These are phyloP conservation scores for Cystofilobasidium ferigula DNA, from an alignment of 768 basidiomycete genomes.

Conservation along the genomic window DNA sequence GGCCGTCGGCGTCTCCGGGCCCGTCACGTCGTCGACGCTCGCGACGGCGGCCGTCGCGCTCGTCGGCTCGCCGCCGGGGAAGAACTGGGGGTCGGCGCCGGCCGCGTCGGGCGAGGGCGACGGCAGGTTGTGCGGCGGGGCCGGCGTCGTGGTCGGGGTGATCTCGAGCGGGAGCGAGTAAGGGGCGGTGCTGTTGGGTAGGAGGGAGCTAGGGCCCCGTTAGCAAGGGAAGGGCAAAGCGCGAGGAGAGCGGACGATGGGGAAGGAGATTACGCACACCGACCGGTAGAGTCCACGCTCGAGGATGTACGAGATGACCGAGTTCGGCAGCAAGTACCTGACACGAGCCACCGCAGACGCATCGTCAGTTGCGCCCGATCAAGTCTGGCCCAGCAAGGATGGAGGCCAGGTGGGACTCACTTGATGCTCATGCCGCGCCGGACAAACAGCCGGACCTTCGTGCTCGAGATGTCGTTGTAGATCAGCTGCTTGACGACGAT, in stretches of 20 bases:
- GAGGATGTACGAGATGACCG: conserved; percentile 90
- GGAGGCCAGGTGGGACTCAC: conserved; percentile 30
- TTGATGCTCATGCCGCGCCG: conserved; percentile 44
- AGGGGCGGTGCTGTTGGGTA: neutral
- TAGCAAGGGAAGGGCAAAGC: no score
- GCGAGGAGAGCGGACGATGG: neutral
- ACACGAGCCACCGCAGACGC: conserved; percentile 50
- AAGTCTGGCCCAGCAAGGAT: neutral
- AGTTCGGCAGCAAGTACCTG: conserved; percentile 78
- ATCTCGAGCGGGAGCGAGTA: conserved; percentile 15
- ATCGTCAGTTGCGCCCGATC: conserved; percentile 11
- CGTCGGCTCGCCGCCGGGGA: no score
- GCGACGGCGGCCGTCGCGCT: no score
- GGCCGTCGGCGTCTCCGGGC: no score
- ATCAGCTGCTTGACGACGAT: conserved; percentile 87
- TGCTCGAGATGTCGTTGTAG: conserved; percentile 93
- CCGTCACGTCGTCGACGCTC: no score
- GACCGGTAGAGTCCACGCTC: conserved; percentile 49
- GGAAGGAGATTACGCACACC: neutral
- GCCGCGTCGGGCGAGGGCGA: neutral
- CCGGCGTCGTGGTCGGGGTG: conserved; percentile 11
- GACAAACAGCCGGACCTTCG: conserved; percentile 56
- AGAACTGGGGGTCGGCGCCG: neutral
- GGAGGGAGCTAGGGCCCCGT: no score
- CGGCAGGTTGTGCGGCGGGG: conserved; percentile 5